phyloP scores from a whole-genome alignment of 805 yeast genomes.

The Tetrapisispora iriomotensis region DNA sequence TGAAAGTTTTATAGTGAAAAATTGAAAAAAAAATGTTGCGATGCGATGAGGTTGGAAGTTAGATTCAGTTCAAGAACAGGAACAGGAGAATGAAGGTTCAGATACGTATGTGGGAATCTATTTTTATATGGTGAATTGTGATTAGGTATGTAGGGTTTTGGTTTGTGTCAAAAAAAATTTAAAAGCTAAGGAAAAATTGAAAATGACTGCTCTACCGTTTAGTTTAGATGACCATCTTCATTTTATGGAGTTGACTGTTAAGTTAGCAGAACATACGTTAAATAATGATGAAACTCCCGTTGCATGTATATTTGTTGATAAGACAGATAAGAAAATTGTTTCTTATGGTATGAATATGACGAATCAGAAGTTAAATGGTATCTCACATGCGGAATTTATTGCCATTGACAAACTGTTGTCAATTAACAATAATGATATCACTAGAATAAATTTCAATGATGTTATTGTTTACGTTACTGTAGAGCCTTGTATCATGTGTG shows the following conservation, averaged over 20 bases:
- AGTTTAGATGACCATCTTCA: conserved; percentile 8
- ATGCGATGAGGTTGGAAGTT: too few relatives aligned
- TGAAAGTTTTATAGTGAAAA: too few relatives aligned
- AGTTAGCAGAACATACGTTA: conserved; percentile 56
- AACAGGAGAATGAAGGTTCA: too few relatives aligned
- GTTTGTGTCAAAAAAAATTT: too few relatives aligned
- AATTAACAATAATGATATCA: conserved; percentile 3
- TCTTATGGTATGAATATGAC: conserved; percentile 82
- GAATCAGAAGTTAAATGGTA: conserved; percentile 74
- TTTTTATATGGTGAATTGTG: too few relatives aligned
- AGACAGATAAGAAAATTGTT: conserved; percentile 37
- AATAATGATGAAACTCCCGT: conserved; percentile 72
- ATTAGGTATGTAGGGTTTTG: too few relatives aligned
- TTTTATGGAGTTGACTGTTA: conserved; percentile 44
- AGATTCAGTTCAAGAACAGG: too few relatives aligned
- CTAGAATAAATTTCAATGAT: conserved; percentile 42
- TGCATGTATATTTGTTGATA: conserved; percentile 61
- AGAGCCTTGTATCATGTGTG: conserved; percentile 98
- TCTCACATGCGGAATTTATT: conserved; percentile 85
- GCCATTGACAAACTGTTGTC: conserved; percentile 57
- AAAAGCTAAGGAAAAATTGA: not conserved
- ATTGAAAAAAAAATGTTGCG: too few relatives aligned
- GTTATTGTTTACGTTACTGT: conserved; percentile 83
- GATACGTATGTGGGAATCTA: too few relatives aligned
- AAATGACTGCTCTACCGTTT: not conserved